Base-by-base conservation (phyloP, 768 basidiomycete genomes). In the Pleurotus sapidus region DNA sequence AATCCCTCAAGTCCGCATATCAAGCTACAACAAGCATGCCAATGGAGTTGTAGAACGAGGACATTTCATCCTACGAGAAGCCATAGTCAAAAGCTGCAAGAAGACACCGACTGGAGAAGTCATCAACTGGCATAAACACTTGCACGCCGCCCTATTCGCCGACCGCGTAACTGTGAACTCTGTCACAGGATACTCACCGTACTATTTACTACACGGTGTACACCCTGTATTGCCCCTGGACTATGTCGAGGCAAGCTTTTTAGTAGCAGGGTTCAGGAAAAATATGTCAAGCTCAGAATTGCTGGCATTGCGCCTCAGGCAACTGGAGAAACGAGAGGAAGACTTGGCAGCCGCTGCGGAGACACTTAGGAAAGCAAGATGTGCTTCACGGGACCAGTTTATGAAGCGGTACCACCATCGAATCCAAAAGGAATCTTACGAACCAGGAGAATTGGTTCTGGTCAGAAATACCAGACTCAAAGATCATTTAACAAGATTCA, bases 31-130 rank as follows among this genome's bases (percentile, higher is more conserved):
- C 51, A 68, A 67, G 0, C 63, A 66, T 49, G 73, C 66, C 3
- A 74, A 74, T 46, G 70, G 75, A 30, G 64, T 75, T 15, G 71
- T 76, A 0, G 72, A 77, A 65, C 49, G 66, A n/a, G 63, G 68
- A 15, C 74, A 75, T 37, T 67, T 58, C 9, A 65, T 49, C 1
- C 56, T 74, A 12, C 37, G 74, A 7, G 70, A 75, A 57, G 68
- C 68, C 0, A 40, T 74, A 4, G 51, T 74, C 0, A 18, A 25
- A 20, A 18, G 18, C 14, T 48, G 18, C 17, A 18, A 18, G 14
- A 48, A 34, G 8, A 30, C 27, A 30, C 27, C 27, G 2, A 62
- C 67, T 1, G 70, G 71, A 0, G 58, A 74, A 43, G 59, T n/a
- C n/a, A 43, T n/a, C n/a, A 43, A 69, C 38, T 80, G 78, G 77